Base-by-base conservation (phyloP, 1,139 yeast genomes). In the Candida sanyaensis region DNA sequence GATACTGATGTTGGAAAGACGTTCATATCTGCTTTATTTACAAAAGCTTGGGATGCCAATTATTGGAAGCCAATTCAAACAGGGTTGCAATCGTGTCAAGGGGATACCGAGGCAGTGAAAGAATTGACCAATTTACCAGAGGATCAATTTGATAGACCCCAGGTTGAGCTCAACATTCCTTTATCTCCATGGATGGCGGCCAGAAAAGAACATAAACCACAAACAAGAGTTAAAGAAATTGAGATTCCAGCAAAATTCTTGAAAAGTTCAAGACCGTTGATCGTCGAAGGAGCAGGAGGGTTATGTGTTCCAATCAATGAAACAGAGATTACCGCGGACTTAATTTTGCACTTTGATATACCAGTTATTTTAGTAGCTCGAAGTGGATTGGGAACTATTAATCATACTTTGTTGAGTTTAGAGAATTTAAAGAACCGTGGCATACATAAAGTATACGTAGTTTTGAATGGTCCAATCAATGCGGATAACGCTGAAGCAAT, bases 1-100 rank as follows among this genome's bases (percentile, higher is more conserved):
- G 37, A 34, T 34, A 34, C 37, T n/a, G 37, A 34, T 34, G 37
- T 34, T 21, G 37, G 37, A 11, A 34, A 34, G 37, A 34, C 37
- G 4, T 34, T 34, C 37, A 21, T 34, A 34, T 34, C 37, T 21
- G 37, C 37, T 6, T 34, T 34, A 21, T 34, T 34, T 6, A 34
- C 37, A 6, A 34, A 34, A 21, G 37, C 37, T 34, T 34, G 37
- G 37, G 27, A 34, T 11, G 37, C 37, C 5, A 34, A 34, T 34
- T 34, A 34, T 34, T 34, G 37, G 37, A 34, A 34, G 12, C 37
- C 37, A 2, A 34, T 34, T 21, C 37, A 34, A 34, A 34, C 37
- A 21, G 37, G 37, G 27, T 34, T 34, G 27, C 27, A 34, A 34
- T 34, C 37, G 27, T 21, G 27, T 17, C 37, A 34, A 34, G 37